Conservation (phyloP, 208 protist species). For the Trypanosomatidae sp. region DNA sequence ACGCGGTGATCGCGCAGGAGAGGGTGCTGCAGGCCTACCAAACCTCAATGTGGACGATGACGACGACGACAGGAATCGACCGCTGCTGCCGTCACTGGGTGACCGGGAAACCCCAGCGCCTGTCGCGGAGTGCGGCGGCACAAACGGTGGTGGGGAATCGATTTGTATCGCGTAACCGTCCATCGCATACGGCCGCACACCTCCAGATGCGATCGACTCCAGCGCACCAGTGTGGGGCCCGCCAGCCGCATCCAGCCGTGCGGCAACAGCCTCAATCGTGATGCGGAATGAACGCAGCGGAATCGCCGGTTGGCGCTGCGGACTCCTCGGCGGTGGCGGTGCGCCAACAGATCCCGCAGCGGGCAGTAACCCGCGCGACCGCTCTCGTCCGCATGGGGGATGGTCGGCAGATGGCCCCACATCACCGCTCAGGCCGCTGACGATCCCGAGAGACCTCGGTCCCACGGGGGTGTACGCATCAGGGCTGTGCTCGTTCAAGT, state of each 20-base stretch:
- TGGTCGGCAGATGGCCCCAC: neutral
- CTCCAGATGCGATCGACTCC: neutral
- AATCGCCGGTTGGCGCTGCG: slow-evolving; percentile 1
- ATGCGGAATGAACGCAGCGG: slow-evolving; percentile 12
- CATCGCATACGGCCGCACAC: too few relatives aligned
- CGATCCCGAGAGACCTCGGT: neutral
- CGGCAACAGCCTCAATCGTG: slow-evolving; percentile 7
- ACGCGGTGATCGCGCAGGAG: neutral
- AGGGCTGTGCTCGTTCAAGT: neutral
- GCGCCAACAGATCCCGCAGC: neutral
- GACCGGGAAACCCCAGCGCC: neutral
- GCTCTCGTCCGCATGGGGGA: neutral
- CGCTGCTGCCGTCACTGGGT: neutral
- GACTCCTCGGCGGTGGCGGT: neutral
- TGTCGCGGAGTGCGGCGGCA: neutral
- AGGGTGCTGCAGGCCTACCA: neutral
- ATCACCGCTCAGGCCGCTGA: neutral
- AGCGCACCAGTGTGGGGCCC: slow-evolving; percentile 9
- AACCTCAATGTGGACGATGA: neutral
- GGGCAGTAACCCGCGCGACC: neutral
- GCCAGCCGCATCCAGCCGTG: slow-evolving; percentile 1
- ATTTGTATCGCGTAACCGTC: neutral
- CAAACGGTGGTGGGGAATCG: slow-evolving; percentile 2
- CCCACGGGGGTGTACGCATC: neutral
- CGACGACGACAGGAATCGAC: neutral